A percentile compares a stretch with the other conserved stretches of the same genome.
Evolutionary conservation across 768 basidiomycete species (phyloP).

Genomic region (Hebeloma cylindrosporum): DNA sequence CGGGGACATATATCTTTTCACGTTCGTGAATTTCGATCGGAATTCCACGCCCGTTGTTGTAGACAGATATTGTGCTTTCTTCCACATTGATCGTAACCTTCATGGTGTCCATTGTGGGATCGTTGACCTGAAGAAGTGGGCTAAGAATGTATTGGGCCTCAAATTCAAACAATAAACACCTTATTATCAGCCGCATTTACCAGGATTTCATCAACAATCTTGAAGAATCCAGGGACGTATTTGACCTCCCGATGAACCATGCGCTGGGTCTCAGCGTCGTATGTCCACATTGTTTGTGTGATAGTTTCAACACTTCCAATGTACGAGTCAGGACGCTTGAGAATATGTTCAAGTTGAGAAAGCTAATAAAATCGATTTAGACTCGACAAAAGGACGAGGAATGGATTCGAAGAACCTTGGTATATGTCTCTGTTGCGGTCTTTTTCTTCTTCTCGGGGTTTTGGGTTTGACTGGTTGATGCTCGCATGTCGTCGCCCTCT

Average conservation of each 20-base stretch:
- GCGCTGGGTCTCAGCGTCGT: slow-evolving; percentile 77
- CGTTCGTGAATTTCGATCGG: slow-evolving; percentile 93
- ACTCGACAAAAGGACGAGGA: not conserved
- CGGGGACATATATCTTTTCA: slow-evolving; percentile 94
- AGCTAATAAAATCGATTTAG: slow-evolving; percentile 50
- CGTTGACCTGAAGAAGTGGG: slow-evolving; percentile 72
- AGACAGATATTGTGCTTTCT: slow-evolving; percentile 83
- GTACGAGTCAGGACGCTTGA: slow-evolving; percentile 91
- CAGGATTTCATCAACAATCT: slow-evolving; percentile 98
- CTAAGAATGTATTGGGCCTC: not conserved
- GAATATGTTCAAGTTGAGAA: slow-evolving; percentile 91
- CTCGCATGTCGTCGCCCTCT: slow-evolving; percentile 37
- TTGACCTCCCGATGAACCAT: slow-evolving; percentile 83
- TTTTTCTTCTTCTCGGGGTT: slow-evolving; percentile 64
- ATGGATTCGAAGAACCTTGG: slow-evolving; percentile 60
- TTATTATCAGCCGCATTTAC: slow-evolving; percentile 99
- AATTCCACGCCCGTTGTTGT: slow-evolving; percentile 95
- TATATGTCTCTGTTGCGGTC: slow-evolving; percentile 87
- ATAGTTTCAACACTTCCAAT: slow-evolving; percentile 94
- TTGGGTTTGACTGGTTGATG: slow-evolving; percentile 23
- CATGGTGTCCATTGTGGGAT: slow-evolving; percentile 85
- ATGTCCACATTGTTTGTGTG: slow-evolving; percentile 91
- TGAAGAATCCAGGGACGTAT: slow-evolving; percentile 97
- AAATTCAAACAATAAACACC: slow-evolving; percentile 43
- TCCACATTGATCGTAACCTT: slow-evolving; percentile 88